Conservation (phyloP, 2,329 filamentous ascomycete genomes). For the Tolypocladium guangdongense region DNA sequence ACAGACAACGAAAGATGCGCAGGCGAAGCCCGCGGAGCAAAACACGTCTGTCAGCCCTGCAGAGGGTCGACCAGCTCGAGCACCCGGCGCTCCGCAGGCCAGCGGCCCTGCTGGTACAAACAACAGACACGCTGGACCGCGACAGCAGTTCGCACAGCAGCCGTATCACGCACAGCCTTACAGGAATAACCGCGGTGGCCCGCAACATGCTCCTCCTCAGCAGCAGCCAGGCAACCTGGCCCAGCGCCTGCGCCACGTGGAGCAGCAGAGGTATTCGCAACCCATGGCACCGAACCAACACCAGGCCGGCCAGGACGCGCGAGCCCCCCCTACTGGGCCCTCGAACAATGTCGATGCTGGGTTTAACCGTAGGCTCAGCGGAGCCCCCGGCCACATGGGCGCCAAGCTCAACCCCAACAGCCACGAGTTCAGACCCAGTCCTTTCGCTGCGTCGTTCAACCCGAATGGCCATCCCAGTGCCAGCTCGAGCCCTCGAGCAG, state of each 20-base stretch:
- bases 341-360: conserved; percentile 42
- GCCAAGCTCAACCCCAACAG: conserved; percentile 54
- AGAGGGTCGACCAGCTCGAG: conserved; percentile 21
- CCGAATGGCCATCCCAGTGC: conserved; percentile 56
- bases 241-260: conserved; percentile 39
- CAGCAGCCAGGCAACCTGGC: conserved; percentile 34
- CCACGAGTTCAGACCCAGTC: conserved; percentile 76
- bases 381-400: conserved; percentile 38
- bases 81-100: conserved; percentile 21
- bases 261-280: conserved; percentile 39
- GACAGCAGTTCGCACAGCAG: conserved; percentile 37
- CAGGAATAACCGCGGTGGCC: conserved; percentile 34
- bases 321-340: conserved; percentile 64
- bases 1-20: conserved; percentile 32
- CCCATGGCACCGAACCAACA: conserved; percentile 33
- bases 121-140: conserved; percentile 35
- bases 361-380: conserved; percentile 42
- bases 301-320: conserved; percentile 51
- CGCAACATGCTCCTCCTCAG: conserved; percentile 28
- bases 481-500: conserved; percentile 60
- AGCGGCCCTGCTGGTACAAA: conserved; percentile 11
- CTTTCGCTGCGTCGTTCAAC: conserved; percentile 70
- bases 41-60: conserved; percentile 7
- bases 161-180: conserved; percentile 35
- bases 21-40: conserved; percentile 24